These are phyloP conservation scores for Clarkia xantiana DNA, from an alignment of 345 rosid genomes.

Conservation along the genomic window DNA sequence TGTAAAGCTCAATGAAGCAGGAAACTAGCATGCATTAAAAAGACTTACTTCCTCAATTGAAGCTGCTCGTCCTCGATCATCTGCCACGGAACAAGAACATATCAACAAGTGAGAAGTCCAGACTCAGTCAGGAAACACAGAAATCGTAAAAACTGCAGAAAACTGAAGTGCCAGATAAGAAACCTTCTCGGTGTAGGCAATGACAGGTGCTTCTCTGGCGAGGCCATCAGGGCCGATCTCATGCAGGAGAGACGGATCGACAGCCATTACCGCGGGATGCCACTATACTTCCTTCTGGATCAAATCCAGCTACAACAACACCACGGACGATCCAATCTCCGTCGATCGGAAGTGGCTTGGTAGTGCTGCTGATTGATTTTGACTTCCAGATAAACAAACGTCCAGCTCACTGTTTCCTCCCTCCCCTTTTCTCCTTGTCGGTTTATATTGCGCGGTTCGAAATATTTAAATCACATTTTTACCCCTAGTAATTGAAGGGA, in stretches of 20 bases:
- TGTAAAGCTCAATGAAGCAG: no score
- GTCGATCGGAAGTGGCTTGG: background rate
- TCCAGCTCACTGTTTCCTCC: background rate
- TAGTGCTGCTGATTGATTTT: background rate
- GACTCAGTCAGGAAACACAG: background rate
- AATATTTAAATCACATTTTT: no score
- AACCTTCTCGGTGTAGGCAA: constrained; percentile 90
- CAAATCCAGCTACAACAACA: background rate
- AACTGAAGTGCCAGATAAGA: background rate
- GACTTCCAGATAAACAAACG: constrained; percentile 2
- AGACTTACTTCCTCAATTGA: constrained; percentile 58
- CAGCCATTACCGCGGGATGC: constrained; percentile 6
- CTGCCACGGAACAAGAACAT: constrained; percentile 18
- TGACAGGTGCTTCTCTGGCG: constrained; percentile 66
- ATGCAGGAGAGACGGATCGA: constrained; percentile 41
- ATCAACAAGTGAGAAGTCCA: background rate
- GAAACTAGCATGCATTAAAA: no score
- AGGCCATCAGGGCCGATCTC: constrained; percentile 96
- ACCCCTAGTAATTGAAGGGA: background rate
- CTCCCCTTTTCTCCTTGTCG: background rate
- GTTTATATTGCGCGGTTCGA: no score
- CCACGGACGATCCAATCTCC: background rate
- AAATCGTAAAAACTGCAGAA: background rate
- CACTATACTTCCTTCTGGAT: background rate
- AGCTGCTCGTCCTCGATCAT: constrained; percentile 76